Evolutionary conservation across 2,329 filamentous ascomycete species (phyloP).

Genomic region (Hypoxylon sp.): DNA sequence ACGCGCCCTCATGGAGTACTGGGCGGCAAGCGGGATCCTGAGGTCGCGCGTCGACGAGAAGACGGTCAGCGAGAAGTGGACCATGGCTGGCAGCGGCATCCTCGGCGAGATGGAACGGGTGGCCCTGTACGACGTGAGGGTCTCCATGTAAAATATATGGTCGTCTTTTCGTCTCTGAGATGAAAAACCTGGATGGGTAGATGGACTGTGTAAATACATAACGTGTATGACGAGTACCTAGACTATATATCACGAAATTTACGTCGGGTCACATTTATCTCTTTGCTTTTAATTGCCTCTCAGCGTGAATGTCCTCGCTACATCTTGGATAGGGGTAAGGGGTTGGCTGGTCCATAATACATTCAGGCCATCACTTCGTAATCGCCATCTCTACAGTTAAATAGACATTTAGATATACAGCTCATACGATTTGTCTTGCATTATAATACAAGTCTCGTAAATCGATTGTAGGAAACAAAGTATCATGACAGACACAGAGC

Average conservation of each 20-base stretch:
- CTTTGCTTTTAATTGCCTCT: not conserved
- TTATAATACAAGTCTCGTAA: too few species aligned
- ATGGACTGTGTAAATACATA: not conserved
- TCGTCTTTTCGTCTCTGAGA: not conserved
- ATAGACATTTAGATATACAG: too few species aligned
- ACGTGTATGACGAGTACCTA: slow-evolving; percentile 13
- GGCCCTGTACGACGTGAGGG: slow-evolving; percentile 49
- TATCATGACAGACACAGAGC: too few species aligned
- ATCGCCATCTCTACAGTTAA: too few species aligned
- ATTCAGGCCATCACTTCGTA: too few species aligned
- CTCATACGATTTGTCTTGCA: too few species aligned
- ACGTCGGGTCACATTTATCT: not conserved
- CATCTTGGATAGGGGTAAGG: not conserved
- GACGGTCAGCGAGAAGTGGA: slow-evolving; percentile 83
- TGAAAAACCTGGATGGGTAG: not conserved
- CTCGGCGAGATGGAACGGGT: slow-evolving; percentile 83
- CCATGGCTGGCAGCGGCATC: slow-evolving; percentile 79
- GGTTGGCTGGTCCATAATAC: too few species aligned
- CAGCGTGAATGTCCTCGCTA: not conserved
- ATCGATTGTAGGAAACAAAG: too few species aligned
- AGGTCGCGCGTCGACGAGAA: slow-evolving; percentile 73
- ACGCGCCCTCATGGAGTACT: slow-evolving; percentile 88
- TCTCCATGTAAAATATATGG: slow-evolving; percentile 11
- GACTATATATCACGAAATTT: not conserved
- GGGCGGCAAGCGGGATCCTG: slow-evolving; percentile 84